Evolutionary conservation across 2,329 filamentous ascomycete genomes (phyloP).

Genomic region (Aureobasidium sp.): DNA sequence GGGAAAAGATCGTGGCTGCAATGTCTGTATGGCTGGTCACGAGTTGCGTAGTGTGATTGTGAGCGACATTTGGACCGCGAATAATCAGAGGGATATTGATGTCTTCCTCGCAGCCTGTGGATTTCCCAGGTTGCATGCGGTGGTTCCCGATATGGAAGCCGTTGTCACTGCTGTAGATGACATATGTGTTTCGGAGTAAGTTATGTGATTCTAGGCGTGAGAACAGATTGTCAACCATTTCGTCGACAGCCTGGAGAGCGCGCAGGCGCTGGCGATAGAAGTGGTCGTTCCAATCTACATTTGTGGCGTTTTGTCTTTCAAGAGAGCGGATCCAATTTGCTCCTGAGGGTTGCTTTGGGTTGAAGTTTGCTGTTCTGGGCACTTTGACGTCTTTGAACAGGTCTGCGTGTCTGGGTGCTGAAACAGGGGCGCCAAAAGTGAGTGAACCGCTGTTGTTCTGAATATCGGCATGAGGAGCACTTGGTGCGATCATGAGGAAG

Average conservation of each 20-base stretch:
- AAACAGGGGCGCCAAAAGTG: constrained; percentile 43
- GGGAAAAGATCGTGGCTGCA: constrained; percentile 28
- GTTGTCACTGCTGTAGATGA: constrained; percentile 33
- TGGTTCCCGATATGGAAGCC: constrained; percentile 33
- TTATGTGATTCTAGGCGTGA: constrained; percentile 31
- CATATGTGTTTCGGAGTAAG: constrained; percentile 40
- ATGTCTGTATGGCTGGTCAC: constrained; percentile 32
- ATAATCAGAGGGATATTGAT: constrained; percentile 32
- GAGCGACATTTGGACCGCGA: constrained; percentile 28
- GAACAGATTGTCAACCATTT: constrained; percentile 42
- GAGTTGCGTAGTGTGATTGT: constrained; percentile 22
- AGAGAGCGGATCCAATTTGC: constrained; percentile 39
- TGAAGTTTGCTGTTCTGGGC: constrained; percentile 57
- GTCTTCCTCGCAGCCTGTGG: constrained; percentile 31
- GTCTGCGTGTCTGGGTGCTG: constrained; percentile 51
- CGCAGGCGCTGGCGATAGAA: constrained; percentile 43
- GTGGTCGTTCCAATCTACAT: constrained; percentile 44
- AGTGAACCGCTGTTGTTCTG: constrained; percentile 28
- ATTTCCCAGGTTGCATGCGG: constrained; percentile 31
- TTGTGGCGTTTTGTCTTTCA: constrained; percentile 35
- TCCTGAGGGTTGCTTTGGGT: constrained; percentile 46
- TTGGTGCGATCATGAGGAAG: constrained; percentile 57
- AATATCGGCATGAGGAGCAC: constrained; percentile 56
- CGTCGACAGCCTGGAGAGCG: constrained; percentile 46
- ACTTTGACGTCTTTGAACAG: constrained; percentile 53